These are phyloP conservation scores for Xylariaceae sp. DNA, from an alignment of 2,329 filamentous ascomycete genomes.

Conservation along the genomic window DNA sequence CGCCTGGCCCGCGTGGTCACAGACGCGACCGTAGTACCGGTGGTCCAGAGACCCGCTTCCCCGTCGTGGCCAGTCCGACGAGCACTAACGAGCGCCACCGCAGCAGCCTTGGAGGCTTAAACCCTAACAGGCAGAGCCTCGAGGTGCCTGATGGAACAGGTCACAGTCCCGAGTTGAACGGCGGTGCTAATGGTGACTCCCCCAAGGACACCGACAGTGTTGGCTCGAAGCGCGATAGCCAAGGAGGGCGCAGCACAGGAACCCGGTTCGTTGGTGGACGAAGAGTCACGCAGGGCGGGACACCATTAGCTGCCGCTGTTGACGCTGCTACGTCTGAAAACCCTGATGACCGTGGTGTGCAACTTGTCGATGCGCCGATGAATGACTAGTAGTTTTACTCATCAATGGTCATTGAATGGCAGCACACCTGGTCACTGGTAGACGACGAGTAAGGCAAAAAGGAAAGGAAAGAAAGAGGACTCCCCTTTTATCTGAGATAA, in stretches of 20 bases:
- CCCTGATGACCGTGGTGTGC: slow-evolving; percentile 40
- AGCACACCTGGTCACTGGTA: too few species aligned
- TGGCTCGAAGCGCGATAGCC: slow-evolving; percentile 54
- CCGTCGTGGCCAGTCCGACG: slow-evolving; percentile 70
- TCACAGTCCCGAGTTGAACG: slow-evolving; percentile 37
- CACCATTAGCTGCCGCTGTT: slow-evolving; percentile 27
- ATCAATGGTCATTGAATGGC: too few species aligned
- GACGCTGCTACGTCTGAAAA: slow-evolving; percentile 20
- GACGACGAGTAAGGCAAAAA: not conserved
- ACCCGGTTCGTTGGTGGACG: slow-evolving; percentile 51
- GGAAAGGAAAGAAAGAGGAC: not conserved
- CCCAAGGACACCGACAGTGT: slow-evolving; percentile 57
- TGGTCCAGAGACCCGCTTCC: slow-evolving; percentile 75
- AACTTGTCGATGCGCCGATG: slow-evolving; percentile 51
- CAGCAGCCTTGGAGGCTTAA: slow-evolving; percentile 40
- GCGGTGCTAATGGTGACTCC: slow-evolving; percentile 40
- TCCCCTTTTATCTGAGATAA: slow-evolving; percentile 1
- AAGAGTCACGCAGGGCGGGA: slow-evolving; percentile 37
- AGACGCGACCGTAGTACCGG: slow-evolving; percentile 76
- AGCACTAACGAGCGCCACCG: slow-evolving; percentile 50
- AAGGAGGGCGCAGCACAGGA: slow-evolving; percentile 52
- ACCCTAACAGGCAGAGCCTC: slow-evolving; percentile 63
- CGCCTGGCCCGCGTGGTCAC: slow-evolving; percentile 58
- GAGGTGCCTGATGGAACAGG: slow-evolving; percentile 69
- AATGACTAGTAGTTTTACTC: slow-evolving; percentile 38